Percentiles rank a stretch among this genome's conserved stretches.
Evolutionary conservation across 1,284 basidiomycete species (phyloP).

Genomic region (Apiotrichum siamense): DNA sequence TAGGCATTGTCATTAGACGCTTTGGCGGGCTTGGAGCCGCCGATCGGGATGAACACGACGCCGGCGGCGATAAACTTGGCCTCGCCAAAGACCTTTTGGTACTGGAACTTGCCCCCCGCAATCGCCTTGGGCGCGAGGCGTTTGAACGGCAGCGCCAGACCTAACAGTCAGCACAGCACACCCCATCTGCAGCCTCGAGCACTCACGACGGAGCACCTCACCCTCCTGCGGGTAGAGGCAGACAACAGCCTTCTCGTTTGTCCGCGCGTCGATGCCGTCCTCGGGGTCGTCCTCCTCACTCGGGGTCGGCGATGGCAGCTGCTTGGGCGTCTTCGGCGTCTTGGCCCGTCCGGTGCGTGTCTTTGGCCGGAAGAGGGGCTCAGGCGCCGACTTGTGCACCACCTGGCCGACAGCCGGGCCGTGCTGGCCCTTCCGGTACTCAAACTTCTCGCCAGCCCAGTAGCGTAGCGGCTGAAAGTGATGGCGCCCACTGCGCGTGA

Average conservation of each 20-base stretch:
- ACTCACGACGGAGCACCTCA: constrained; percentile 66
- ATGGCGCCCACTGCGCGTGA: constrained; percentile 62
- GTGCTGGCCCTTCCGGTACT: constrained; percentile 61
- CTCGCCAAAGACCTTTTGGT: constrained; percentile 94
- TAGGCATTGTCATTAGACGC: constrained; percentile 90
- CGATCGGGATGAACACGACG: constrained; percentile 70
- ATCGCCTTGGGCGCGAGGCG: constrained; percentile 48
- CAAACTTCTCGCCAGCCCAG: constrained; percentile 88
- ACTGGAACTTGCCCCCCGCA: constrained; percentile 65
- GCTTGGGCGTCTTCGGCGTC: not conserved
- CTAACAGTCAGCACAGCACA: not conserved
- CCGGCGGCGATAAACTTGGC: constrained; percentile 87
- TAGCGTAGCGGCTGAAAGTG: constrained; percentile 75
- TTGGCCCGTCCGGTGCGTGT: too few species aligned
- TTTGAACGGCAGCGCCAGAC: constrained; percentile 45
- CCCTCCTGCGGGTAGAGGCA: constrained; percentile 60
- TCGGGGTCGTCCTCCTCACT: not conserved
- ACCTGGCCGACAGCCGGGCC: constrained; percentile 78
- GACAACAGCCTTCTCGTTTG: constrained; percentile 62
- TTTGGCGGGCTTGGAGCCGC: constrained; percentile 76
- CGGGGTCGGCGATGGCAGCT: constrained; percentile 51
- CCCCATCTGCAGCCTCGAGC: not conserved
- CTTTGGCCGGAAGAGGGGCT: not conserved
- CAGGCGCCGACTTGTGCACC: constrained; percentile 36
- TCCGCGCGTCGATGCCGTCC: constrained; percentile 78